Evolutionary conservation across 805 yeast genomes (phyloP), one percentile per base, ranked within the genome.

Genomic region (Monosporozyma unispora): DNA sequence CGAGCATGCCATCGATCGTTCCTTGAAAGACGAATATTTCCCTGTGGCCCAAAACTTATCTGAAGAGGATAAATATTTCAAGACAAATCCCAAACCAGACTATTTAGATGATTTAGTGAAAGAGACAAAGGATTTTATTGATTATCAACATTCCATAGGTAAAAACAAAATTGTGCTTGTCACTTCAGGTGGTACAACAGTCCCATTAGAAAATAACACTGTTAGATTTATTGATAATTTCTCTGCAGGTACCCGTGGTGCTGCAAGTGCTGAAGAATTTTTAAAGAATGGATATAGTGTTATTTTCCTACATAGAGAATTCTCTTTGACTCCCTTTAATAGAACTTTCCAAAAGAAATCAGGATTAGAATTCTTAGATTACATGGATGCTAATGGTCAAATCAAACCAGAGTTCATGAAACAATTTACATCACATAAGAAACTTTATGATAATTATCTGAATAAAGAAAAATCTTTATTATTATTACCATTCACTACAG

Each of bases 141-240:
- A 74, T 21, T 68, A 58, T 50, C 95, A 88, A 59, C 54, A 64
- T 12, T 50, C 56, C 2, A 56, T 63, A 35, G 60, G 74, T 3
- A 68, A 71, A 3, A 71, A 74, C 48, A 78, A 75, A 45, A 77
- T 91, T 12, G 98, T 81, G 0, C 70, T 91, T 43, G 95, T 91
- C 3, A 93, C 99, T 0, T 81, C 91, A 8, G 99, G 99, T 22
- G 99, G 99, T 21, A 93, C 99, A 0, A 91, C 97, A 0, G 99
- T 93, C 0, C 99, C 99, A 0, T 71, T 93, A 55, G 99, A 93
- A 61, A 90, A 89, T 67, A 93, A 93, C 62, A 93, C 99, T 0
- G 99, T 93, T 6, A 71, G 99, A 48, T 93, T 93, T 67, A 89
- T 93, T 60, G 99, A 93, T 68, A 93, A 93, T 62, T 93, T 93